These are phyloP conservation scores for Diaporthe helianthi DNA, from an alignment of 2,329 filamentous ascomycete species.

Conservation along the genomic window DNA sequence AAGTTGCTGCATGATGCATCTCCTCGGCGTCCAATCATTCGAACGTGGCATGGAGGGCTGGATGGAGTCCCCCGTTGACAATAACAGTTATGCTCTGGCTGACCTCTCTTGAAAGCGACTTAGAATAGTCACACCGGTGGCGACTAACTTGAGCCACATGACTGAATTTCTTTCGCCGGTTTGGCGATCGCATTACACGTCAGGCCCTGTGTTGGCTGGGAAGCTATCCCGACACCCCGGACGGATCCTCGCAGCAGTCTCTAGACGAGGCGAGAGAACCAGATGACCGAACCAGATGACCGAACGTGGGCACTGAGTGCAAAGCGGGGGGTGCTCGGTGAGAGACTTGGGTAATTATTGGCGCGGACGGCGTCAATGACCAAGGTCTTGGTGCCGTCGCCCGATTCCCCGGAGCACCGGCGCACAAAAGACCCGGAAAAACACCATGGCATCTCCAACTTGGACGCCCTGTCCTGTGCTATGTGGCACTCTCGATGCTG, in stretches of 20 bases:
- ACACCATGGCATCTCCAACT: too few relatives aligned
- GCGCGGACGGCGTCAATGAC: neutral
- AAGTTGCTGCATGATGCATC: slow-evolving; percentile 23
- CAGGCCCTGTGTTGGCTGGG: slow-evolving; percentile 13
- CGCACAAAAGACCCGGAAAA: neutral
- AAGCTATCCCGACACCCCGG: neutral
- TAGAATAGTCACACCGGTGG: slow-evolving; percentile 22
- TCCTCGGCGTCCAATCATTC: slow-evolving; percentile 9
- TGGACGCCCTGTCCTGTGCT: neutral
- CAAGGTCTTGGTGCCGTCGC: neutral
- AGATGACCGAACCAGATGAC: neutral
- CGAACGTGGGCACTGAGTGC: neutral
- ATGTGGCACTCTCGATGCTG: neutral
- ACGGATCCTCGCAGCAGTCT: neutral
- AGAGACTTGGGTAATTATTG: slow-evolving; percentile 15
- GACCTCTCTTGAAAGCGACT: slow-evolving; percentile 3
- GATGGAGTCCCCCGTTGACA: neutral
- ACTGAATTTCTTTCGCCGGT: slow-evolving; percentile 9
- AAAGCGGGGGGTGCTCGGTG: slow-evolving; percentile 15
- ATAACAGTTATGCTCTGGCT: slow-evolving; percentile 4
- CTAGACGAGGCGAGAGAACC: neutral
- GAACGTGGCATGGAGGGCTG: neutral
- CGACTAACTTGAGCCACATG: slow-evolving; percentile 13
- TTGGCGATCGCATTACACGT: slow-evolving; percentile 10
- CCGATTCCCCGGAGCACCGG: slow-evolving; percentile 1